Conservation (phyloP, 129 eudicot species). For the Flaveria robusta region DNA sequence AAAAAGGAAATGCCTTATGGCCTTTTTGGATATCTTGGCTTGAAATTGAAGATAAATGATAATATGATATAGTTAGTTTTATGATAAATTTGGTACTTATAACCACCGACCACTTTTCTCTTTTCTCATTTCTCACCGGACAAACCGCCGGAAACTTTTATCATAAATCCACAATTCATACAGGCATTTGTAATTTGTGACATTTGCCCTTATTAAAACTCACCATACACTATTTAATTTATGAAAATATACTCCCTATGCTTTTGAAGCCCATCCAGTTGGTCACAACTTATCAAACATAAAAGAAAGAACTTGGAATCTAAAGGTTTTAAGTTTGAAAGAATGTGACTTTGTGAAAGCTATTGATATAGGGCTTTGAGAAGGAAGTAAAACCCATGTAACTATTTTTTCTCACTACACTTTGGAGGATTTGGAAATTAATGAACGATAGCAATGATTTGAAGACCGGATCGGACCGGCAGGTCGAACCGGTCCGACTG, state of each 20-base stretch:
- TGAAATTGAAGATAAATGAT: slow-evolving; percentile 43
- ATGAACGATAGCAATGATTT: no score
- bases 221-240: not conserved
- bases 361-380: no score
- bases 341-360: not conserved
- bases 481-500: no score
- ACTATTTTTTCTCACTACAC: no score
- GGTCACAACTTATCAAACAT: not conserved
- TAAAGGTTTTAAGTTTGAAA: not conserved
- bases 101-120: not conserved
- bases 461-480: no score
- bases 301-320: not conserved
- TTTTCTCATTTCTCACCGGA: not conserved
- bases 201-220: not conserved
- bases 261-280: not conserved
- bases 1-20: not conserved
- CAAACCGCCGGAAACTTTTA: not conserved
- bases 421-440: no score
- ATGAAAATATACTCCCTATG: no score
- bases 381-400: no score
- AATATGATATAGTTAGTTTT: slow-evolving; percentile 11
- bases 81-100: slow-evolving; percentile 8
- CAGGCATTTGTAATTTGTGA: not conserved
- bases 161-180: not conserved
- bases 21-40: slow-evolving; percentile 34